Evolutionary conservation across 495 filamentous ascomycete genomes (phyloP).

Genomic region (Ascobolus immersus): DNA sequence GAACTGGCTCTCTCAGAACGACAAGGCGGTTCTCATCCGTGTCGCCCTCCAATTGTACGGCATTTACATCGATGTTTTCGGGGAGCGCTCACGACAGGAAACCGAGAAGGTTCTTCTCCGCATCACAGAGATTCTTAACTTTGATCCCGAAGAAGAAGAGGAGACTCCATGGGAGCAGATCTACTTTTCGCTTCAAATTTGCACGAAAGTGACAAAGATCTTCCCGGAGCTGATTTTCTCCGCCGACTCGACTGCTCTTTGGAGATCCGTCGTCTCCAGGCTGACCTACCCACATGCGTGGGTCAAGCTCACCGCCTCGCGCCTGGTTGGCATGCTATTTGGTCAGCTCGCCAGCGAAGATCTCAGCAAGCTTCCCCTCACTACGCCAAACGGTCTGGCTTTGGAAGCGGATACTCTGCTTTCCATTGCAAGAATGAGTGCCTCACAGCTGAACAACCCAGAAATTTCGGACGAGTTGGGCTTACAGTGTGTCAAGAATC

Average conservation of each 20-base stretch:
- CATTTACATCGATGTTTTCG: slow-evolving; percentile 51
- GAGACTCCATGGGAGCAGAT: slow-evolving; percentile 49
- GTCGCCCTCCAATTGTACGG: slow-evolving; percentile 56
- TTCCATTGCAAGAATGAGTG: slow-evolving; percentile 33
- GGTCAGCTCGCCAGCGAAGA: slow-evolving; percentile 45
- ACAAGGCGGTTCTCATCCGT: slow-evolving; percentile 40
- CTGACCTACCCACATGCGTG: slow-evolving; percentile 47
- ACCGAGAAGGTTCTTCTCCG: slow-evolving; percentile 14
- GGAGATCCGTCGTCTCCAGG: slow-evolving; percentile 37
- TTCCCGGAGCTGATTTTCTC: slow-evolving; percentile 37
- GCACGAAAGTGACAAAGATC: slow-evolving; percentile 39
- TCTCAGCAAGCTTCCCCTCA: slow-evolving; percentile 32
- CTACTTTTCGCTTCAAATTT: slow-evolving; percentile 42
- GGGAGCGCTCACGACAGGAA: slow-evolving; percentile 17
- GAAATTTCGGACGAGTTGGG: slow-evolving; percentile 42
- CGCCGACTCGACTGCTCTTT: slow-evolving; percentile 29
- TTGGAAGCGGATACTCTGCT: slow-evolving; percentile 39
- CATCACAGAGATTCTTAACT: slow-evolving; percentile 24
- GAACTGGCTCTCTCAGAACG: slow-evolving; percentile 50
- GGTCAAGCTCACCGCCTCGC: slow-evolving; percentile 52
- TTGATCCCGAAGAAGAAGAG: slow-evolving; percentile 19
- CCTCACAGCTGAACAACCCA: slow-evolving; percentile 39
- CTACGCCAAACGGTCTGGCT: slow-evolving; percentile 41
- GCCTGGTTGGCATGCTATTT: slow-evolving; percentile 50
- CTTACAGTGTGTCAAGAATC: slow-evolving; percentile 45